These are phyloP conservation scores for Colletotrichum melonis DNA, from an alignment of 2,329 filamentous ascomycete species.

Conservation along the genomic window DNA sequence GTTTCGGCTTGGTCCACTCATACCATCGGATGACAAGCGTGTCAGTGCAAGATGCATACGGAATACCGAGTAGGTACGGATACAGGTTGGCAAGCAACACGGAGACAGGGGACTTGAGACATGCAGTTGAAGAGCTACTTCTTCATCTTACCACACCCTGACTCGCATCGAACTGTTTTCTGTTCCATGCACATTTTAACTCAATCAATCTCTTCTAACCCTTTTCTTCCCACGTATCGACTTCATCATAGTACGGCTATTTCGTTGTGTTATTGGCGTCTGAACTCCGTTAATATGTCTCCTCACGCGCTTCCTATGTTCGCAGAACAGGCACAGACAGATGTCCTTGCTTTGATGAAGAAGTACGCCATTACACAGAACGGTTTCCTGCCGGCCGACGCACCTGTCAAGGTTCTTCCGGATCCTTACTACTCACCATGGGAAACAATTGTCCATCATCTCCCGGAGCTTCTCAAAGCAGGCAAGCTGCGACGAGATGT, in stretches of 20 bases:
- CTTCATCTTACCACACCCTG: constrained; percentile 12
- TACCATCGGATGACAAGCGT: constrained; percentile 8
- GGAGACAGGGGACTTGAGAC: background rate
- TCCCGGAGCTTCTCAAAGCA: constrained; percentile 75
- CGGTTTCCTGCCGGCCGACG: constrained; percentile 81
- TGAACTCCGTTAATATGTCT: constrained; percentile 48
- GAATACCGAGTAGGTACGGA: no score
- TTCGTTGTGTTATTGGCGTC: background rate
- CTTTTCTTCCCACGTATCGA: background rate
- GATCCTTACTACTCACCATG: constrained; percentile 82
- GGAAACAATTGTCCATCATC: constrained; percentile 76
- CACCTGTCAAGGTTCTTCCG: constrained; percentile 74
- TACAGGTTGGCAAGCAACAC: background rate
- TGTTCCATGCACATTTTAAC: background rate
- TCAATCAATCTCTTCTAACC: background rate
- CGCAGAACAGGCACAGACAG: constrained; percentile 23
- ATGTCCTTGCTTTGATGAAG: constrained; percentile 39
- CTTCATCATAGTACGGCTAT: background rate
- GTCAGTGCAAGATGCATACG: background rate
- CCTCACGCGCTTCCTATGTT: constrained; percentile 50
- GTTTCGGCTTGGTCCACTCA: constrained; percentile 29
- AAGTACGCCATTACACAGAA: constrained; percentile 60
- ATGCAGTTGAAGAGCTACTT: background rate
- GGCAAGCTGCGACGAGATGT: constrained; percentile 73
- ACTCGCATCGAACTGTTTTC: constrained; percentile 15